Evolutionary conservation across 768 basidiomycete species (phyloP), one percentile per base, ranked within the genome.

Genomic region (Boletus barrowsii): DNA sequence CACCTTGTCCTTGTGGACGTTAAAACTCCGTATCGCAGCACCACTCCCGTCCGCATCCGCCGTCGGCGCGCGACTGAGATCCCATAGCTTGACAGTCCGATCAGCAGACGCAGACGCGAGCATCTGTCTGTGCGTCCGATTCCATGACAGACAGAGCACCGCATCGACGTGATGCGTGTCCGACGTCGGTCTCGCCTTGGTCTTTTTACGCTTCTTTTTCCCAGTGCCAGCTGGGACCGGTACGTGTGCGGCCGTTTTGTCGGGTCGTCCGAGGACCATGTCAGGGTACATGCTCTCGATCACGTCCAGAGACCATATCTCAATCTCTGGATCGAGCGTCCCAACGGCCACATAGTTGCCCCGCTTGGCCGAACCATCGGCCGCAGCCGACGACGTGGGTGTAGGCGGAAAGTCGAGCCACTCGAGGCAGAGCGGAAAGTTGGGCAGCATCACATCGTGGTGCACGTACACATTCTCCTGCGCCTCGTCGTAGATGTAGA

Each of bases 341-440:
- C 96, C 97, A 17, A 99, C 94, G 2, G 97, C 97, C 61, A 99
- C 87, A 71, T 90, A 98, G 68, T 88, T 96, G 7, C 93, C 93
- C 48, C 83, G 80, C 60, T 66, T 67, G 15, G 66, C 61, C 54
- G 69, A 58, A 42, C 69, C 68, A 15, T 70, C 63, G 20, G 66
- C 49, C 62, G 70, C 58, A 55, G 74, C 60, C 33, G 73, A 65
- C 24, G 77, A 76, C 26, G 78, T 69, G 53, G 79, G 73, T 53
- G 85, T 72, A 22, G 93, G 90, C n/a, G 87, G 82, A 71, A 93
- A 98, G 69, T 98, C 92, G 55, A 98, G 86, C 97, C 97, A 99
- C 78, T 99, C 97, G 54, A 99, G 89, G 64, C 96, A 98, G 54
- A 99, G 87, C 10, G 97, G 97, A 72, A 98, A 94, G 60, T 92